phyloP scores from a whole-genome alignment of 2,329 filamentous ascomycete genomes.

The Pestalotiopsis sp. region DNA sequence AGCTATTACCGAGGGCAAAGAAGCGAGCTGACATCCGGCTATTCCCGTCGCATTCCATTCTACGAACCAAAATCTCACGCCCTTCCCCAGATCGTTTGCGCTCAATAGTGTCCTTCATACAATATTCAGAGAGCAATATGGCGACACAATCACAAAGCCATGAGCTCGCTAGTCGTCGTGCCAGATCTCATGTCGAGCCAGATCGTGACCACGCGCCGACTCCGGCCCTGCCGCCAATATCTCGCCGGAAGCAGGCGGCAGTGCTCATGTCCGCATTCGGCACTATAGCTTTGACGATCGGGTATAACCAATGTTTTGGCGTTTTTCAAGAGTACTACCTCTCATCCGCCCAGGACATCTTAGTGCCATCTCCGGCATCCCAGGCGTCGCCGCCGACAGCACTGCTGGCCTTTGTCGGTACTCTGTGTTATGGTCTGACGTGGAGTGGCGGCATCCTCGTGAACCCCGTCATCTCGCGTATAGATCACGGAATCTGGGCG shows the following conservation, averaged over 20 bases:
- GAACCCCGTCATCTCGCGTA: constrained; percentile 48
- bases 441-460: constrained; percentile 53
- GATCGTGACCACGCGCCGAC: constrained; percentile 2
- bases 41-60: neutral
- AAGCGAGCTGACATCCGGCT: neutral
- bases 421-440: constrained; percentile 49
- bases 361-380: constrained; percentile 33
- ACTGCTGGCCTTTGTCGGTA: constrained; percentile 50
- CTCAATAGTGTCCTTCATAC: neutral
- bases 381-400: constrained; percentile 39
- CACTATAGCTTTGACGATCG: constrained; percentile 49
- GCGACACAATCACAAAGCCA: neutral
- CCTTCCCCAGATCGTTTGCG: neutral
- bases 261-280: constrained; percentile 47
- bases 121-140: neutral
- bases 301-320: constrained; percentile 52
- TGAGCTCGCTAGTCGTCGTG: neutral
- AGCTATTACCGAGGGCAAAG: neutral
- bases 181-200: neutral
- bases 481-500: constrained; percentile 35
- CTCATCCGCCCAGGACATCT: constrained; percentile 41
- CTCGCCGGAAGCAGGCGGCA: constrained; percentile 42
- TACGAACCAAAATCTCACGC: neutral
- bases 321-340: constrained; percentile 54
- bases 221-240: constrained; percentile 35